Base-by-base conservation (phyloP, 768 basidiomycete species). In the Pisolithus microcarpus region DNA sequence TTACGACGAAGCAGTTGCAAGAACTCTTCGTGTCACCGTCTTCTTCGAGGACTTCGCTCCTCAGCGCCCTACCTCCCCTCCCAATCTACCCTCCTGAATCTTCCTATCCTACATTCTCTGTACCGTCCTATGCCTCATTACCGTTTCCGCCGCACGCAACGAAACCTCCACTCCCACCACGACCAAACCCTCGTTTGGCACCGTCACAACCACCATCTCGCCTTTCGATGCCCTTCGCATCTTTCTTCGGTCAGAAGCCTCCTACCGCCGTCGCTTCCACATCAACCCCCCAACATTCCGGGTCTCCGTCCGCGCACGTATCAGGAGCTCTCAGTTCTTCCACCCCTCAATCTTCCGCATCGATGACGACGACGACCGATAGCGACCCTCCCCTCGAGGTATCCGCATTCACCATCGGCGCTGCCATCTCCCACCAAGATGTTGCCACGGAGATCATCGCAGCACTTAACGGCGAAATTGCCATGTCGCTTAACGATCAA, bases 221-320 rank as follows among this genome's bases (percentile, higher is more conserved):
- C 0, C 73, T 90, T 10, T 65, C 77, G 24, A 86, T 85, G 58
- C 84, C 89, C 0, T 92, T 93, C 57, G 84, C 87, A 0, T 84
- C 85, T 1, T 74, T 93, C n/a, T 91, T 90, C 58, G 86, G 82
- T 5, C 62, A 69, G 36, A 58, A 67, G 44, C 52, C 72, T 5
- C 56, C 65, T 38, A 67, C 60, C 15, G 34, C 61, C 21, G 55
- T 64, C 18, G 70, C 60, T 51, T 60, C 59, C 51, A 61, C 59
- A 21, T 61, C 68, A 8, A 65, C 65, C 26, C 57, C 59, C 10
- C 66, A 47, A 54, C 67, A 57, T 58, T 64, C 47, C 38, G 59
- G 39, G n/a, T 40, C 39, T 11, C 19, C 39, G 18, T 40, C 39
- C 9, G 13, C 39, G 39, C 15, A 11, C 5, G 13, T 7, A 40